These are phyloP conservation scores for Lactifluus hygrophoroides DNA, from an alignment of 768 basidiomycete genomes.

Conservation along the genomic window DNA sequence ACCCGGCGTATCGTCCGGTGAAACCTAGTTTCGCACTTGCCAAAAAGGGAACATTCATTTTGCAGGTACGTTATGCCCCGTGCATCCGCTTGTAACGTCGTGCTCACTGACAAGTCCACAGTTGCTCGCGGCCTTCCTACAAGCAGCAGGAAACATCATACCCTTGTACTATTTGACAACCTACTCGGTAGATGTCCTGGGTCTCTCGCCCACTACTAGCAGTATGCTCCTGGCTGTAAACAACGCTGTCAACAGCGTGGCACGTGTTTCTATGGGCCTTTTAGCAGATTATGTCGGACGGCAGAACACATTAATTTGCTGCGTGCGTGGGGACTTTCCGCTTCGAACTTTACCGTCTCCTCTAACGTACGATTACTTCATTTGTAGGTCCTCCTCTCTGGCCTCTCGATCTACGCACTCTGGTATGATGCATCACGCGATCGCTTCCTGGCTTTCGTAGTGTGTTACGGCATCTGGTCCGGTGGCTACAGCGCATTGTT, in stretches of 20 bases:
- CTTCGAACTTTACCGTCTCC: not conserved
- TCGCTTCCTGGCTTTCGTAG: conserved; percentile 34
- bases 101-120: conserved; percentile 13
- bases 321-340: conserved; percentile 23
- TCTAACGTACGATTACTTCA: not conserved
- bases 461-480: conserved; percentile 36
- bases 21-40: conserved; percentile 32
- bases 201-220: conserved; percentile 31
- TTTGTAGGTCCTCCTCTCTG: conserved; percentile 32
- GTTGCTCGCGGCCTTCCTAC: conserved; percentile 35
- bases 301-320: conserved; percentile 37
- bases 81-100: not conserved
- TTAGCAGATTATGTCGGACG: conserved; percentile 36
- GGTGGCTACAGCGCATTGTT: conserved; percentile 39
- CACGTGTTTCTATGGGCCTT: conserved; percentile 35
- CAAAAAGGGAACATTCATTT: conserved; percentile 34
- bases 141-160: conserved; percentile 38
- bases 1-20: conserved; percentile 21
- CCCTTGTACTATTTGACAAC: conserved; percentile 38
- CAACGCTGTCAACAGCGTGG: conserved; percentile 36
- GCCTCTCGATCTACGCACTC: conserved; percentile 33
- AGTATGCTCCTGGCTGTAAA: conserved; percentile 35
- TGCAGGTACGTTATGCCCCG: conserved; percentile 27
- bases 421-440: conserved; percentile 34
- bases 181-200: conserved; percentile 34